phyloP scores from a whole-genome alignment of 2,329 filamentous ascomycete species.

The Ophiostoma perfectum region DNA sequence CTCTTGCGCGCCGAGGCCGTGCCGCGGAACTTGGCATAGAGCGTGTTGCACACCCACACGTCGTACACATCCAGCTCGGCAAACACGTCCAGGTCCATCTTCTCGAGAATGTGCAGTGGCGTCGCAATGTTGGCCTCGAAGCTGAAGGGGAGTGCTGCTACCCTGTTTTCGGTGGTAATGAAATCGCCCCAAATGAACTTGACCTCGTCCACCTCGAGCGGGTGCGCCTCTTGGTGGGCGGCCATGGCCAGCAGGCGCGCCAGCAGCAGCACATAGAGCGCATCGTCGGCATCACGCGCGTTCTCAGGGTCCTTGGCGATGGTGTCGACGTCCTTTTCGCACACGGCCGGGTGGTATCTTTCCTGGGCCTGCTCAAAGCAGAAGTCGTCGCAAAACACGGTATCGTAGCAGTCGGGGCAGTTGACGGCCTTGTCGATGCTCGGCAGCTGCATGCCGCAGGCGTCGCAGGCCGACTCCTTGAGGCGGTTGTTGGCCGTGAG shows the following conservation, averaged over 20 bases:
- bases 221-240: constrained; percentile 54
- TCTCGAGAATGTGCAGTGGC: constrained; percentile 72
- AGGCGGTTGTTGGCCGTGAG: constrained; percentile 84
- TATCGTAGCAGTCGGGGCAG: constrained; percentile 59
- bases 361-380: constrained; percentile 55
- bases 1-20: constrained; percentile 83
- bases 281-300: constrained; percentile 53
- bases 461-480: constrained; percentile 83
- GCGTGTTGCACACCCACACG: constrained; percentile 80
- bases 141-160: constrained; percentile 64
- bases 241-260: constrained; percentile 60
- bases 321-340: constrained; percentile 60
- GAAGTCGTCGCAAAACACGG: constrained; percentile 58
- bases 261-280: constrained; percentile 59
- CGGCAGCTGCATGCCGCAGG: constrained; percentile 71
- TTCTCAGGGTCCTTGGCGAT: constrained; percentile 60
- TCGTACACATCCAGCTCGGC: constrained; percentile 55
- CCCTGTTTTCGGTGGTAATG: constrained; percentile 44
- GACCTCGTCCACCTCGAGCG: constrained; percentile 58
- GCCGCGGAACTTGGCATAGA: constrained; percentile 88
- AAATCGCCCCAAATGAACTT: constrained; percentile 69
- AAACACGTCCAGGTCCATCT: constrained; percentile 78
- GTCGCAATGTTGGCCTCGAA: constrained; percentile 70
- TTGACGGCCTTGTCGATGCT: constrained; percentile 46
- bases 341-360: constrained; percentile 60